These are phyloP conservation scores for Pleurotus pulmonarius DNA, from an alignment of 768 basidiomycete genomes.

Conservation along the genomic window DNA sequence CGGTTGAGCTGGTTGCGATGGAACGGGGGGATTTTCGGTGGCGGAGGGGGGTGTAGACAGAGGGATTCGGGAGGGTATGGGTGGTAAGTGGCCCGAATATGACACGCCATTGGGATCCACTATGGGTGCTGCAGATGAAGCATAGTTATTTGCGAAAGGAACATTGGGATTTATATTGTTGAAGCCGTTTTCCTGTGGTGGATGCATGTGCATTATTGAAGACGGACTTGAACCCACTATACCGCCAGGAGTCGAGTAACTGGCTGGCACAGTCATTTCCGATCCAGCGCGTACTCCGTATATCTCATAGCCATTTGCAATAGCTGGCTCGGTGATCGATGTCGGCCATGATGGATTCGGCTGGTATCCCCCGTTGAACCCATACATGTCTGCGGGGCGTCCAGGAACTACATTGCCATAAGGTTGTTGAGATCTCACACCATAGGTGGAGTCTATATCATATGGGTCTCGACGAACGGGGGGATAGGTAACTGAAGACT, in stretches of 20 bases:
- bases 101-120: neutral
- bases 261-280: neutral
- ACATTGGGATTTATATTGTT: neutral
- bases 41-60: conserved; percentile 8
- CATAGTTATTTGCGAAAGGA: conserved; percentile 5
- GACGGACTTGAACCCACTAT: neutral
- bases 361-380: conserved; percentile 11
- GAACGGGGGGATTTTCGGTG: conserved; percentile 6
- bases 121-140: neutral
- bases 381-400: conserved; percentile 29
- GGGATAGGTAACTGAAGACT: conserved; percentile 23
- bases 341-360: conserved; percentile 24
- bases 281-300: neutral
- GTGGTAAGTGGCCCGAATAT: neutral
- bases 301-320: conserved; percentile 8
- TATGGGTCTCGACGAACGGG: conserved; percentile 31
- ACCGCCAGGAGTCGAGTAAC: neutral
- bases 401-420: conserved; percentile 27
- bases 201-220: neutral
- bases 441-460: conserved; percentile 30
- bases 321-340: conserved; percentile 16
- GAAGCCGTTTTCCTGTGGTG: neutral
- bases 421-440: conserved; percentile 20
- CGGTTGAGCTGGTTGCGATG: conserved; percentile 13
- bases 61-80: conserved; percentile 1